Percentiles rank a stretch among this genome's conserved stretches.
Evolutionary conservation across 371 early-diverging fungal species (phyloP).

Genomic region (Mucor mucedo): DNA sequence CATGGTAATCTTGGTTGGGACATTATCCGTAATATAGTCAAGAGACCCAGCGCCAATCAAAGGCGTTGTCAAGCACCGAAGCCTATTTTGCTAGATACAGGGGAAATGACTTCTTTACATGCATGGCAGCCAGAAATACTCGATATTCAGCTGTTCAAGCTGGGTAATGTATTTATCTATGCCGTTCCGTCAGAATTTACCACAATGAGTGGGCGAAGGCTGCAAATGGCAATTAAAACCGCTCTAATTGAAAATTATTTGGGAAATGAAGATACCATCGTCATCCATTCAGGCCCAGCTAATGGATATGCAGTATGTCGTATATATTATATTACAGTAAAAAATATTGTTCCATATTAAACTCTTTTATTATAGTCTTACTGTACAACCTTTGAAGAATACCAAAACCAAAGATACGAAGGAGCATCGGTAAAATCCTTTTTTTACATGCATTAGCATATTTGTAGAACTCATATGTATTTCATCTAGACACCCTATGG

Average conservation of each 20-base stretch:
- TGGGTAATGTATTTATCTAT: conserved; percentile 61
- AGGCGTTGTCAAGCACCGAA: conserved; percentile 65
- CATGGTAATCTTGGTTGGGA: conserved; percentile 51
- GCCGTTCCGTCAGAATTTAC: conserved; percentile 68
- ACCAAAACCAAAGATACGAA: conserved; percentile 71
- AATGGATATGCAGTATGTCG: conserved; percentile 50
- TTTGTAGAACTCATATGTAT: neutral
- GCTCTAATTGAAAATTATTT: conserved; percentile 44
- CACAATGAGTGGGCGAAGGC: conserved; percentile 68
- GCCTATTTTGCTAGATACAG: conserved; percentile 64
- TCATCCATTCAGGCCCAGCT: conserved; percentile 62
- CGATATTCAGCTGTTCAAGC: conserved; percentile 57
- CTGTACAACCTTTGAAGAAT: conserved; percentile 69
- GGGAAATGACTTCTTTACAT: conserved; percentile 54
- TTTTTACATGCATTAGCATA: neutral
- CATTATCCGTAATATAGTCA: conserved; percentile 42
- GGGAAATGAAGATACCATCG: conserved; percentile 48
- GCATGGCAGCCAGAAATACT: conserved; percentile 64
- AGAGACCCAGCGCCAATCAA: conserved; percentile 45
- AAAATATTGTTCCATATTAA: neutral
- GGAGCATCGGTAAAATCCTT: conserved; percentile 53
- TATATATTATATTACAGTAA: neutral
- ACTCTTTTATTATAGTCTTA: conserved; percentile 50
- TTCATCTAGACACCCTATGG: conserved; percentile 61
- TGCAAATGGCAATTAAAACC: conserved; percentile 46